Evolutionary conservation across 176 grass and related monocot genomes (phyloP), one percentile per base, ranked within the genome.

Genomic region (Phoenix roebelenii): DNA sequence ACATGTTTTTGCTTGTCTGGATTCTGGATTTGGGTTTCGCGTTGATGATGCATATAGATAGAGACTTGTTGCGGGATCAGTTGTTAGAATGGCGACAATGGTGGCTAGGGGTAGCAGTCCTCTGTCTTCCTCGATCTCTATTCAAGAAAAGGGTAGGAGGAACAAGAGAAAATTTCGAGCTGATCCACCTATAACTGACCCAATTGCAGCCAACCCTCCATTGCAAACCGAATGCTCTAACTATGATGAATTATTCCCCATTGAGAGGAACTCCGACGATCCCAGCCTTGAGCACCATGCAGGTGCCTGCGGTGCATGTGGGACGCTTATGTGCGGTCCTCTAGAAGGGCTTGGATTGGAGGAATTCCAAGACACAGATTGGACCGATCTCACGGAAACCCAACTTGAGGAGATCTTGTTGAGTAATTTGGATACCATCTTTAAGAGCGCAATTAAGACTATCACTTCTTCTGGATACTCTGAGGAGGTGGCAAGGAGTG

Each of bases 111-210:
- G 57, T 32, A n/a, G 25, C 29, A 53, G 2, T 24, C 49, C 59
- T 22, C 16, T 22, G 17, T 32, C 58, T 53, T 61, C 69, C 17
- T 19, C 59, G 9, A 63, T 54, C 5, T 23, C 59, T 53, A 18
- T 16, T 54, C 50, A 54, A 39, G 59, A 63, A 29, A 72, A 62
- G 5, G 15, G 50, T 16, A 63, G 26, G 24, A 61, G 58, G 70
- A 72, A 72, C 20, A 72, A 72, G 70, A 62, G 58, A 35, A 62
- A 63, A 51, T 54, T 72, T 25, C 49, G 26, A 16, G 49, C 49
- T 23, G 58, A 72, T 72, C 24, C 59, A 35, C 70, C 58, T 18
- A 16, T 35, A 5, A 25, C 14, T 3, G 25, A 54, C 19, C 39
- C 25, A 15, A 44, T 12, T 44, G 7, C 14, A 15, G 50, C 16